These are phyloP conservation scores for Tricharina praecox DNA, from an alignment of 495 filamentous ascomycete genomes.

Conservation along the genomic window DNA sequence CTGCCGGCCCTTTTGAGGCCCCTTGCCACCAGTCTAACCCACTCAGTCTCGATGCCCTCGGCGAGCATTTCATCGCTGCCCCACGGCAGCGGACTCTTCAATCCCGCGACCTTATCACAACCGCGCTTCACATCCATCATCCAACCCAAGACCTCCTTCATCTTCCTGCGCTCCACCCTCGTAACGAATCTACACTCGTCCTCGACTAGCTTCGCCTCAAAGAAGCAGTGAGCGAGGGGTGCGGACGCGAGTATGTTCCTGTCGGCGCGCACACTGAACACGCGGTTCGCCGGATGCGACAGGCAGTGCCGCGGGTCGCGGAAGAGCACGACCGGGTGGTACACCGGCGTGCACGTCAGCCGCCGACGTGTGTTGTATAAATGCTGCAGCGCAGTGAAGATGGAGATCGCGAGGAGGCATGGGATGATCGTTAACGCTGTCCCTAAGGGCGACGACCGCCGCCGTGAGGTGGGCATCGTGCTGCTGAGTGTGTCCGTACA, in stretches of 20 bases:
- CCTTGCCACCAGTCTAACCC: not conserved
- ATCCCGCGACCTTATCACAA: not conserved
- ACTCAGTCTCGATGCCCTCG: not conserved
- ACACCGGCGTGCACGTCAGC: not conserved
- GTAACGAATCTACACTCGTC: not conserved
- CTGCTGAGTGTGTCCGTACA: too few relatives aligned
- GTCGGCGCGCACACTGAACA: slow-evolving; percentile 7
- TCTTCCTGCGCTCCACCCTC: not conserved
- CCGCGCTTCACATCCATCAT: slow-evolving; percentile 1
- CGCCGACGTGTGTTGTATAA: slow-evolving; percentile 5
- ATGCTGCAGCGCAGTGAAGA: not conserved
- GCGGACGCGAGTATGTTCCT: slow-evolving; percentile 4
- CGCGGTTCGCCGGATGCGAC: slow-evolving; percentile 2
- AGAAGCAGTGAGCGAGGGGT: slow-evolving; percentile 3
- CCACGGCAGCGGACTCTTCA: not conserved
- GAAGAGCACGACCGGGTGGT: not conserved
- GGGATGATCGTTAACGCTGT: not conserved
- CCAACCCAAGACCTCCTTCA: slow-evolving; percentile 1
- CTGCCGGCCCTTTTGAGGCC: not conserved
- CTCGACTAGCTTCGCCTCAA: slow-evolving; percentile 4
- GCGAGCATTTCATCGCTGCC: not conserved
- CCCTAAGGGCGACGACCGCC: not conserved
- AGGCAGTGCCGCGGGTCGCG: not conserved
- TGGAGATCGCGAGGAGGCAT: slow-evolving; percentile 1
- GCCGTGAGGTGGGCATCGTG: not conserved